phyloP scores from a whole-genome alignment of 2,329 filamentous ascomycete species.

The Pseudogymnoascus sp. region DNA sequence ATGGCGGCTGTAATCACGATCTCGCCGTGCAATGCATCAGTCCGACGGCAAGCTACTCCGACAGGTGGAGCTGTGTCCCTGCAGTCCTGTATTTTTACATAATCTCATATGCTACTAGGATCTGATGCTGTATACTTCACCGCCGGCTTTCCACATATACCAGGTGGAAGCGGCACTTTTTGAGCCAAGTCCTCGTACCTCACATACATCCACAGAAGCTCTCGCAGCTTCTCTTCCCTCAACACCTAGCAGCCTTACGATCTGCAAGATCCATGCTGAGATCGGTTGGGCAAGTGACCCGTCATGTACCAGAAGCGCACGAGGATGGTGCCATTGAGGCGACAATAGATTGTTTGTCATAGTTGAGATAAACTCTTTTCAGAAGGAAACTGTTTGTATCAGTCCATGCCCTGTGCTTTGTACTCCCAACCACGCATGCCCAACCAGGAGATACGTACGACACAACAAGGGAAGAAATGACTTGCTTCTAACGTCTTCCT shows the following conservation, averaged over 20 bases:
- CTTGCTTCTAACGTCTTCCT: not conserved
- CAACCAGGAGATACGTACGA: not conserved
- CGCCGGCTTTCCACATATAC: not conserved
- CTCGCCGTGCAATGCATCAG: slow-evolving; percentile 6
- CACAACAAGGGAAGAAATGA: not conserved
- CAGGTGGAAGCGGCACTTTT: not conserved
- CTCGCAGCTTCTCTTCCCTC: not conserved
- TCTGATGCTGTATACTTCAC: not conserved
- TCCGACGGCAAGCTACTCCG: not conserved
- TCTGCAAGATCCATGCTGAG: slow-evolving; percentile 6
- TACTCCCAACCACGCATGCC: slow-evolving; percentile 3
- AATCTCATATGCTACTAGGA: not conserved
- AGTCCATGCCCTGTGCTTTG: not conserved
- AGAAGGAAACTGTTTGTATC: not conserved
- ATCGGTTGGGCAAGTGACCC: slow-evolving; percentile 4
- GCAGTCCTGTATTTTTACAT: not conserved
- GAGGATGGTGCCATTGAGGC: not conserved
- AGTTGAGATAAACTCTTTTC: not conserved
- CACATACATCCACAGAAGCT: not conserved
- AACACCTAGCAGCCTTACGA: not conserved
- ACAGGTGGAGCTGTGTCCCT: not conserved
- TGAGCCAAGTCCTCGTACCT: not conserved
- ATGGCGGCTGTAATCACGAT: slow-evolving; percentile 7
- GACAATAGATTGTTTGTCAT: not conserved
- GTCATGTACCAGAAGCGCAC: not conserved